Evolutionary conservation across 768 basidiomycete genomes (phyloP), one percentile per base, ranked within the genome.

Genomic region (Leccinum imitatum): DNA sequence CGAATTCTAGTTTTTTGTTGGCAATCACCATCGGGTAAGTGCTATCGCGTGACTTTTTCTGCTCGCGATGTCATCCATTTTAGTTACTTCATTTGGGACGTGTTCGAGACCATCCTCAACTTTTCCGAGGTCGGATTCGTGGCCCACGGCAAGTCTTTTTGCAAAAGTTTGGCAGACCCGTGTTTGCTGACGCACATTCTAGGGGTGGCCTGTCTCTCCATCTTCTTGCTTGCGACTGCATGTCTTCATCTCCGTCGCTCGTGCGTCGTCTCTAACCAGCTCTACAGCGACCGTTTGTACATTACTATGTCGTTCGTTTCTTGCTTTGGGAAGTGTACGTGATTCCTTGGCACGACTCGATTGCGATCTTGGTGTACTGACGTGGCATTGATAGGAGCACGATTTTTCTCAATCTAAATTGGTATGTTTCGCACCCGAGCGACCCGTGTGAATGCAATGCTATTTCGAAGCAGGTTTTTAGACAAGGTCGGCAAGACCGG

Each of bases 51-150:
- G 1, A 23, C 23, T n/a, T 15, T 41, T 47, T 11, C 27, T 15
- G 51, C 37, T 46, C 46, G 52, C 15, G 8, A n/a, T 53, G 25
- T 19, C n/a, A 6, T 54, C 0, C 59, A 3, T 48, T 19, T 25
- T 65, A 89, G 87, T 6, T 89, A 88, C 68, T 95, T 96, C 71
- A 63, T 94, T 19, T 96, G 93, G 93, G 93, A 96, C 67, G 80
- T 81, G 0, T 59, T 91, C 27, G 90, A 93, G 71, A 83, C 86
- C 7, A 73, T 87, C 23, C 56, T 88, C 54, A 86, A 91, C 71
- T 89, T 82, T 65, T 79, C 81, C 53, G 87, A 90, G 58, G 53
- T 85, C 4, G 92, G 90, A 8, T 93, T 93, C 64, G 84, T 93
- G 1, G 63, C 87, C 15, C 93, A 96, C 67, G 93, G 91, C 77